Base-by-base conservation (phyloP, 225 moss, liverwort and hornwort species). In the Marchantia paleacea region DNA sequence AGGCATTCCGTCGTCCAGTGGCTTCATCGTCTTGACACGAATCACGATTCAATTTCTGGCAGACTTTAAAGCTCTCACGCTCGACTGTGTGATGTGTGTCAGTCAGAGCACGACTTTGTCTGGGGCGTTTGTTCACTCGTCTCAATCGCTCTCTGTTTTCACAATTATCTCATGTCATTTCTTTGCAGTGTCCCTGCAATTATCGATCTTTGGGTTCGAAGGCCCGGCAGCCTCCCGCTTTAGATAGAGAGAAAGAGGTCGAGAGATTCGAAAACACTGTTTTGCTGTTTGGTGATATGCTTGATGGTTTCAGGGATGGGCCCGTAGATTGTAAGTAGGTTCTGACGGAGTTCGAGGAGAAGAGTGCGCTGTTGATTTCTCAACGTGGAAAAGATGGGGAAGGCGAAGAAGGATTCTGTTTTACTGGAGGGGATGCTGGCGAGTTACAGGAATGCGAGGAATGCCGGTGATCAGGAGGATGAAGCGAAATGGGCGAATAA, bases 401-500 rank as follows among this genome's bases (percentile, higher is more conserved):
- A 71, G 76, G 82, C 72, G 25, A 88, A 53, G 83, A 87, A 81
- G 63, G 80, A n/a, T 49, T 76, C 75, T 51, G 82, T 55, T 20
- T 69, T 83, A 14, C 79, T 84, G 66, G 91, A 92, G 0, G 84
- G 80, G 19, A 88, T 95, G 88, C 90, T 90, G 53, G 52, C 83
- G 24, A 90, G 87, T 82, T 99, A 86, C 80, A 88, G 61, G 82
- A 89, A 81, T 77, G 93, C 97, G 13, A 90, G 84, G 82, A 85
- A 85, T 25, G 89, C 14, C 28, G 97, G 97, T 14, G 97, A 99
- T 82, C 89, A 87, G 26, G 91, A 90, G 70, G 97, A 99, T 77
- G 90, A 92, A 86, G 95, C 97, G 29, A 90, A 90, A 79, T 99
- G 97, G 97, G 97, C 97, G 0, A 99, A 99, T 73, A 91, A 95